A percentile compares a stretch with the other conserved stretches of the same genome.
Evolutionary conservation across 1,139 yeast genomes (phyloP).

Genomic region (Schwanniomyces etchellsii): DNA sequence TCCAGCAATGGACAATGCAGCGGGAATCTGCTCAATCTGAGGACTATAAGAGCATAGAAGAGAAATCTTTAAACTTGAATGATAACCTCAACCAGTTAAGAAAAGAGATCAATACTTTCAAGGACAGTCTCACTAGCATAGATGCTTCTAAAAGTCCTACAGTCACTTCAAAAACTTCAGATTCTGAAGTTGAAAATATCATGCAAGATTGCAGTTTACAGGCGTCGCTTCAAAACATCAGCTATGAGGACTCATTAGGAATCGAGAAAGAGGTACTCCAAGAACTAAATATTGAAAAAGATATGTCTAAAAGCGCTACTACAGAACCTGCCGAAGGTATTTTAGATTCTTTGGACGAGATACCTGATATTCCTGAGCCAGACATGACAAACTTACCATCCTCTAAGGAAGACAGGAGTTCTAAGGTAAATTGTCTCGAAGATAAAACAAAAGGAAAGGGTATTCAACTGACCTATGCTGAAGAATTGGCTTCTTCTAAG

Average conservation of each 20-base stretch:
- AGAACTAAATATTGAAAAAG: not conserved
- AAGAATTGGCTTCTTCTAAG: not conserved
- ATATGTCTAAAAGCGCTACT: not conserved
- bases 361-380: not conserved
- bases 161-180: not conserved
- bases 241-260: constrained; percentile 38
- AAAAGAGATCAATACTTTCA: constrained; percentile 42
- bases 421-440: not conserved
- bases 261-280: constrained; percentile 16
- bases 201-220: constrained; percentile 37
- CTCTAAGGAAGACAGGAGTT: not conserved
- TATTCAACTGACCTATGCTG: too few species aligned
- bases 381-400: not conserved
- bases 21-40: too few species aligned
- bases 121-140: constrained; percentile 29
- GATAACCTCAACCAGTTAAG: constrained; percentile 40
- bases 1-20: too few species aligned
- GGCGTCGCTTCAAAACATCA: constrained; percentile 33
- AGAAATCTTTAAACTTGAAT: constrained; percentile 34
- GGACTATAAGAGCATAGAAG: too few species aligned
- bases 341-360: not conserved
- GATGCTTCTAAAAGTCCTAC: constrained; percentile 3
- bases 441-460: not conserved
- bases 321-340: not conserved
- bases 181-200: constrained; percentile 5